Evolutionary conservation across 148 eudicot species (phyloP), one percentile per base, ranked within the genome.

Genomic region (Spergularia marina): DNA sequence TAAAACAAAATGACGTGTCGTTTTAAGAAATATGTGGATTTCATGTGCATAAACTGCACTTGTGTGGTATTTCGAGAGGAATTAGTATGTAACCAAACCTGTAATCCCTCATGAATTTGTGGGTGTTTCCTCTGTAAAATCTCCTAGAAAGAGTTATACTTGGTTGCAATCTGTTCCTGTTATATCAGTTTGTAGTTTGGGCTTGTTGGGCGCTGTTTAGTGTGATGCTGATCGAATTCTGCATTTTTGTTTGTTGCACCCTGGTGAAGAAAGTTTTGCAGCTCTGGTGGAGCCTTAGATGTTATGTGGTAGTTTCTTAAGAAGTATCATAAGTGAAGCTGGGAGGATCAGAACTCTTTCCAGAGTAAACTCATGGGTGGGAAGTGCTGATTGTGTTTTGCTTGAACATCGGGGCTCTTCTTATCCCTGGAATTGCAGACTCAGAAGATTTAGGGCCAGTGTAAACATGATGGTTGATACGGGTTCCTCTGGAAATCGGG

Each of bases 401-500:
- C 78, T 68, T 87, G 84, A 79, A 70, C 78, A 65, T 78, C 53
- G 65, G 66, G 68, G 75, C 66, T 71, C 72, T 44, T 76, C 75
- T 23, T 75, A 79, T 83, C 58, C 54, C 65, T 79, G 71, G 65
- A 77, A 60, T 80, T 68, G 66, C 70, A 16, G 76, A 60, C 53
- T 67, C 41, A 72, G 80, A 70, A 81, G 75, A 20, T 81, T 81
- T 44, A 75, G 74, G 76, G 70, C 79, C 20, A 78, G 82, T 71
- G 76, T 56, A 74, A 85, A 80, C 56, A 90, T 89, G 94, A 94
- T 90, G 97, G 86, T 84, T 80, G 93, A 89, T 80, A 84, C 82
- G 4, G 73, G 87, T 53, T 78, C 83, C 65, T 71, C 77, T 59
- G 87, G 84, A 54, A 81, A 76, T 61, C 79, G 67, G 54, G 82